Evolutionary conservation across 2,329 filamentous ascomycete genomes (phyloP).

Genomic region (Rasamsonia emersonii): DNA sequence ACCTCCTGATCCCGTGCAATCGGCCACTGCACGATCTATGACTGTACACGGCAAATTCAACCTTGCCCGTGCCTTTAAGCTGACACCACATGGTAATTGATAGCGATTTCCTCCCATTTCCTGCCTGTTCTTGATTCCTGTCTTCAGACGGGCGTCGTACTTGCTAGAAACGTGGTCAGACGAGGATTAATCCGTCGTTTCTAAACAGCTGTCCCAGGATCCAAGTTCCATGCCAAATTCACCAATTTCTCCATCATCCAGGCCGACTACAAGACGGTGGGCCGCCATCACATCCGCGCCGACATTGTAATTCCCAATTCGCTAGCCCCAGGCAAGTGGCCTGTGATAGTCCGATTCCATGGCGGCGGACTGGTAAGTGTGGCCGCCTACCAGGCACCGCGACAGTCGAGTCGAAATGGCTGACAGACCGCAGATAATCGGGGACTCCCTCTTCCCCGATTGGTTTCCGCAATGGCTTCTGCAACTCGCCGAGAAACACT

Average conservation of each 20-base stretch:
- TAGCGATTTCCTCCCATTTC: too few relatives aligned
- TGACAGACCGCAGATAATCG: constrained; percentile 3
- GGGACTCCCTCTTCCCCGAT: constrained; percentile 9
- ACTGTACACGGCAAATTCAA: too few relatives aligned
- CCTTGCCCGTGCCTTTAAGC: too few relatives aligned
- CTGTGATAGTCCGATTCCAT: constrained; percentile 5
- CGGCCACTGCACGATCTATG: too few relatives aligned
- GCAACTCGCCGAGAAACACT: constrained; percentile 25
- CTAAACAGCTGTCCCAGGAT: too few relatives aligned
- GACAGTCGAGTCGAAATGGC: background rate
- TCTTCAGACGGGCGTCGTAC: too few relatives aligned
- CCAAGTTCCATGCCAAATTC: background rate
- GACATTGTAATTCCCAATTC: constrained; percentile 1
- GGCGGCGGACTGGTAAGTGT: constrained; percentile 5
- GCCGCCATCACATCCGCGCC: constrained; percentile 1
- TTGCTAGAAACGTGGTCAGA: too few relatives aligned
- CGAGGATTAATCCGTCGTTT: too few relatives aligned
- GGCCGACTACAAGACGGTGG: constrained; percentile 1
- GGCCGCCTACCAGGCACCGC: background rate
- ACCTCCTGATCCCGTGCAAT: too few relatives aligned
- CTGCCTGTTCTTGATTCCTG: too few relatives aligned
- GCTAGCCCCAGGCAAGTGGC: background rate
- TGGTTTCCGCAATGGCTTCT: constrained; percentile 25
- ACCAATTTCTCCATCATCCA: constrained; percentile 1
- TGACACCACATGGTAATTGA: too few relatives aligned